Evolutionary conservation across 202 grass and related monocot species (phyloP).

Genomic region (Schoenoplectus tabernaemontani): DNA sequence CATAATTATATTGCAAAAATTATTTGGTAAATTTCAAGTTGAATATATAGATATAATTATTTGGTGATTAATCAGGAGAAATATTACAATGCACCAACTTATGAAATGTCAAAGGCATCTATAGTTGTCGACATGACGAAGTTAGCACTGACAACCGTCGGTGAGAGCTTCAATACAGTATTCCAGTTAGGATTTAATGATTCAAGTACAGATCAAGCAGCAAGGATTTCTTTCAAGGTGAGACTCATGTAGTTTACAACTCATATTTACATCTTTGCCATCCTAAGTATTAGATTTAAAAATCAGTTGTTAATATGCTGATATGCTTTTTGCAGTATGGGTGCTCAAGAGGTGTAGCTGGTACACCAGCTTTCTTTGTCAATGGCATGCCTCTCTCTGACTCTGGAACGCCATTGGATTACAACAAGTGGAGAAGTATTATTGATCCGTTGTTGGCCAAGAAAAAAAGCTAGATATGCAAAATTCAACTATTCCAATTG

Average conservation of each 20-base stretch:
- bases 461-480: conserved; percentile 14
- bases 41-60: not conserved
- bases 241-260: not conserved
- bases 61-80: conserved; percentile 45
- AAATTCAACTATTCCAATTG: not conserved
- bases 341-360: conserved; percentile 73
- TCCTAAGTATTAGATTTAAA: not conserved
- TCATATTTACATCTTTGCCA: not conserved
- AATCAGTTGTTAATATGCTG: not conserved
- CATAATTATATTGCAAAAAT: not conserved
- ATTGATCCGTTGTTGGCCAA: conserved; percentile 52
- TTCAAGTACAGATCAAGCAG: conserved; percentile 38
- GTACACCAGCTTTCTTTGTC: conserved; percentile 76
- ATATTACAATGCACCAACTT: conserved; percentile 76
- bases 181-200: conserved; percentile 55
- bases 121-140: conserved; percentile 38
- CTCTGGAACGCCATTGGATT: conserved; percentile 28
- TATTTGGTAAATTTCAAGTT: not conserved
- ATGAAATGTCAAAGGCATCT: conserved; percentile 36
- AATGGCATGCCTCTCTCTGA: conserved; percentile 64
- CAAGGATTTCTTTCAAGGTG: conserved; percentile 92
- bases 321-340: conserved; percentile 39
- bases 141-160: conserved; percentile 35
- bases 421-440: conserved; percentile 52
- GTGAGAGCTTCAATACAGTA: conserved; percentile 33